These are phyloP conservation scores for Pholiota conissans DNA, from an alignment of 768 basidiomycete species.

Conservation along the genomic window DNA sequence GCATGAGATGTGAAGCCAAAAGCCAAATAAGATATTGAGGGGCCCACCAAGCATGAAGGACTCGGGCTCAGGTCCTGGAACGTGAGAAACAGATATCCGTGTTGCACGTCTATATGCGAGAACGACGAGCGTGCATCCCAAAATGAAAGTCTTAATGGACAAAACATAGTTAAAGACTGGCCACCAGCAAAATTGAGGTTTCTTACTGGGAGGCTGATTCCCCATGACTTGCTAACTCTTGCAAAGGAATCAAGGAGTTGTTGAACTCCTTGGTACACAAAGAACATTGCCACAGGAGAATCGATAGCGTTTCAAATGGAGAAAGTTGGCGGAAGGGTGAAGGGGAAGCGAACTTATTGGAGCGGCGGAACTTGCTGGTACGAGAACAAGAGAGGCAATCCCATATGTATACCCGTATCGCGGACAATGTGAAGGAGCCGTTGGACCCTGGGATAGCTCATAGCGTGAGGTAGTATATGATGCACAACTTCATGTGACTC, in stretches of 20 bases:
- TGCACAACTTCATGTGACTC: constrained; percentile 31
- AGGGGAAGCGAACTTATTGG: not conserved
- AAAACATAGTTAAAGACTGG: not conserved
- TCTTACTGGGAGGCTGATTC: constrained; percentile 8
- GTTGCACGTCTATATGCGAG: constrained; percentile 32
- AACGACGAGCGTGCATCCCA: constrained; percentile 18
- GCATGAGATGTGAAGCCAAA: not conserved
- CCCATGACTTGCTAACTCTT: not conserved
- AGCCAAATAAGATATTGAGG: not conserved
- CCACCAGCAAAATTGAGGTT: not conserved
- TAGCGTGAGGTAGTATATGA: constrained; percentile 23
- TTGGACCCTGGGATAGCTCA: constrained; percentile 7
- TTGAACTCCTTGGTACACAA: not conserved
- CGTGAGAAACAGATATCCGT: constrained; percentile 41
- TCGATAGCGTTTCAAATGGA: not conserved
- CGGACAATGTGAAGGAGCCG: not conserved
- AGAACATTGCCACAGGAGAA: not conserved
- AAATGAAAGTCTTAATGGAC: constrained; percentile 1
- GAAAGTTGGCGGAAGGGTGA: not conserved
- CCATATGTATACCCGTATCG: constrained; percentile 4
- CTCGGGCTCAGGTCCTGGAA: constrained; percentile 49
- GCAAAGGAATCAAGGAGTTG: not conserved
- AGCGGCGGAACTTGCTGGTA: constrained; percentile 7
- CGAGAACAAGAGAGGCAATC: constrained; percentile 8
- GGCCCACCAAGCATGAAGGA: constrained; percentile 47